These are phyloP conservation scores for Acephala macrosclerotiorum DNA, from an alignment of 2,329 filamentous ascomycete species.

Conservation along the genomic window DNA sequence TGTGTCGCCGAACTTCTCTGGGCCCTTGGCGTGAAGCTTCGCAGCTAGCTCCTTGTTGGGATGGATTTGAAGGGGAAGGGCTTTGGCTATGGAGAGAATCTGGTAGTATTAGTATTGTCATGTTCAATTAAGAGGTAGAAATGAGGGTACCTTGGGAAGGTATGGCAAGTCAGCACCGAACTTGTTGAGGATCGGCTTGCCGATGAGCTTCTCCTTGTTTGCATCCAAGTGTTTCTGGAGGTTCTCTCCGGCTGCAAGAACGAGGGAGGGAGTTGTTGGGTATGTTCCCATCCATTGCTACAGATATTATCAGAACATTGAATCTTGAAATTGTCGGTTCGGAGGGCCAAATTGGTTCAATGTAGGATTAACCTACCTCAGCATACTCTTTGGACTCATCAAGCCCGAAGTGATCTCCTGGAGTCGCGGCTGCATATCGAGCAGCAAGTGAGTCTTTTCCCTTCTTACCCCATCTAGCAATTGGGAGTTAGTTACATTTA, in stretches of 20 bases:
- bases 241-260: constrained; percentile 67
- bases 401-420: constrained; percentile 67
- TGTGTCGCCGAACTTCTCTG: constrained; percentile 70
- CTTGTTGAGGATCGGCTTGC: constrained; percentile 64
- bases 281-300: constrained; percentile 70
- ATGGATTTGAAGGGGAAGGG: constrained; percentile 77
- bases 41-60: constrained; percentile 73
- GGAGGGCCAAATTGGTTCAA: background rate
- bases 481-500: background rate
- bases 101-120: constrained; percentile 34
- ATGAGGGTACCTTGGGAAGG: constrained; percentile 65
- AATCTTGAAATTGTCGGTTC: background rate
- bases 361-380: constrained; percentile 50
- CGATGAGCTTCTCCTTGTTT: constrained; percentile 68
- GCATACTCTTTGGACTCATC: constrained; percentile 70
- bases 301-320: constrained; percentile 43
- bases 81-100: constrained; percentile 78
- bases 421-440: constrained; percentile 69
- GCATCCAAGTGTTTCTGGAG: constrained; percentile 70
- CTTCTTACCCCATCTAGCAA: constrained; percentile 68
- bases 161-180: constrained; percentile 74
- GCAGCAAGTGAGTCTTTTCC: constrained; percentile 72
- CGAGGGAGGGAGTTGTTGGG: constrained; percentile 70
- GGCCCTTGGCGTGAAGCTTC: constrained; percentile 69
- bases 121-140: background rate